Percentiles rank a stretch among this genome's conserved stretches.
phyloP scores from a whole-genome alignment of 495 filamentous ascomycete genomes.

The Lasiosphaeria ovina region DNA sequence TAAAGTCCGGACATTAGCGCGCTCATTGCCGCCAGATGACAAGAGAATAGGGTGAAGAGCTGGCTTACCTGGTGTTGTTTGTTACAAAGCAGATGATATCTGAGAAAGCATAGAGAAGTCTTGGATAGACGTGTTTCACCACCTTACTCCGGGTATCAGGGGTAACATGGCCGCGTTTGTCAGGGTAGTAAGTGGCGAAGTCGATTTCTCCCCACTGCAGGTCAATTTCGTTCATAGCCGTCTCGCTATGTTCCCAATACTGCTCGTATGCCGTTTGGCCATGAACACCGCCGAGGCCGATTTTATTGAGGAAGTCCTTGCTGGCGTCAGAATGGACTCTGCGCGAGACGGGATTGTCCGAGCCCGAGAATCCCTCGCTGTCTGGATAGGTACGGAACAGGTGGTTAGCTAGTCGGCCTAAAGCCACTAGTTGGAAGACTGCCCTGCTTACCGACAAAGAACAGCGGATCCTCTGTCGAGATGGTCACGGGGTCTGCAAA shows the following conservation, averaged over 20 bases:
- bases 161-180: conserved; percentile 12
- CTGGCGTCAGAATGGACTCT: conserved; percentile 9
- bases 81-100: conserved; percentile 49
- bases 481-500: conserved; percentile 16
- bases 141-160: conserved; percentile 17
- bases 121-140: conserved; percentile 47
- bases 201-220: conserved; percentile 13
- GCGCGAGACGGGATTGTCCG: conserved; percentile 13
- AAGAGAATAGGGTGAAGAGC: conserved; percentile 15
- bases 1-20: neutral
- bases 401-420: neutral
- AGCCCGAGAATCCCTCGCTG: conserved; percentile 16
- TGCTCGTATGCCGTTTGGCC: conserved; percentile 1
- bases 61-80: conserved; percentile 27
- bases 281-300: neutral
- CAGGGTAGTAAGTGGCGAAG: neutral
- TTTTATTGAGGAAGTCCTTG: neutral
- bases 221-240: neutral
- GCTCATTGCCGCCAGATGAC: neutral
- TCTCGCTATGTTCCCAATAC: neutral
- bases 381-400: neutral
- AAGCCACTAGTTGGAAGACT: neutral
- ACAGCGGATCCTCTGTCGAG: conserved; percentile 11
- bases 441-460: conserved; percentile 13
- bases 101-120: conserved; percentile 50